Conservation (phyloP, 2,329 filamentous ascomycete genomes). For the Aciculosporium take region DNA sequence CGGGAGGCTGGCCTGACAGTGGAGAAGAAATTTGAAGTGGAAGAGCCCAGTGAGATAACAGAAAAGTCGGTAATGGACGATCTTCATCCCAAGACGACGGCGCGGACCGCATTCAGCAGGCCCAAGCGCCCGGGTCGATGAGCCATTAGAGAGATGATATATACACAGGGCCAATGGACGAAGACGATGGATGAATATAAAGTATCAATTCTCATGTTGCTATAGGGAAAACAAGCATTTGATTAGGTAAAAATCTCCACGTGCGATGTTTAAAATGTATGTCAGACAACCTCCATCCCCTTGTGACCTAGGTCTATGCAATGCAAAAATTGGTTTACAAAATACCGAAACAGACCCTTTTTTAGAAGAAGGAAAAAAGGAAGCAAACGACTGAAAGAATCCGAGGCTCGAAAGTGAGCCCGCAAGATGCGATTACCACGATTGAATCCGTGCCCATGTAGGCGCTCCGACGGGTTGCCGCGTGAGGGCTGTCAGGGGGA, state of each 20-base stretch:
- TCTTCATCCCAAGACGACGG: conserved; percentile 51
- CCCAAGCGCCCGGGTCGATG: conserved; percentile 65
- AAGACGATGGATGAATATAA: background rate
- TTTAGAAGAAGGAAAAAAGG: background rate
- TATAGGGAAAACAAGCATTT: background rate
- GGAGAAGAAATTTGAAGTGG: conserved; percentile 56
- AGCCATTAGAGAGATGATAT: conserved; percentile 4
- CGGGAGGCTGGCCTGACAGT: conserved; percentile 49
- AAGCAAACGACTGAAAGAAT: background rate
- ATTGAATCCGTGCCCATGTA: background rate
- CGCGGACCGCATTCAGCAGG: conserved; percentile 56
- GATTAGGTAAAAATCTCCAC: background rate
- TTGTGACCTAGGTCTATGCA: background rate
- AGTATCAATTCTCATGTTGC: background rate
- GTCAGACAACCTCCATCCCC: background rate
- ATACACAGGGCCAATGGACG: too few species aligned
- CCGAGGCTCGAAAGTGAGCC: background rate
- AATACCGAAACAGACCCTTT: too few species aligned
- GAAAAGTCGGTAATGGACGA: conserved; percentile 51
- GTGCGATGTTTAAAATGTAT: background rate
- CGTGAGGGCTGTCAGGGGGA: background rate
- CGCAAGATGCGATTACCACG: background rate
- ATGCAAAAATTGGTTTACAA: background rate
- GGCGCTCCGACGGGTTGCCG: background rate
- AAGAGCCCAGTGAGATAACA: conserved; percentile 56